These are phyloP conservation scores for Ogataea methylovora DNA, from an alignment of 805 yeast genomes.

Conservation along the genomic window DNA sequence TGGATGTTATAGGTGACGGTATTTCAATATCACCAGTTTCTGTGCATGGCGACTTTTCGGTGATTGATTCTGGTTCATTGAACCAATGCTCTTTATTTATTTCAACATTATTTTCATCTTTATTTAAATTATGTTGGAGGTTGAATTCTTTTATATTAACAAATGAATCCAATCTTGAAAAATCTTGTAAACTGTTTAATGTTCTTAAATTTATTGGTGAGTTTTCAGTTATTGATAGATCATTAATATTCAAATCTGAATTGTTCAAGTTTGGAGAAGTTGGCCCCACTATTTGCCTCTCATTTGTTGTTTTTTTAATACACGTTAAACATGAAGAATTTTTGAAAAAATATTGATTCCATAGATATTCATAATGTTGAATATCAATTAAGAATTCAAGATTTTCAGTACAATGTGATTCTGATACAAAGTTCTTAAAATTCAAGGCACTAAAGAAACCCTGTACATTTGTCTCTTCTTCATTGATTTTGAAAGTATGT, in stretches of 20 bases:
- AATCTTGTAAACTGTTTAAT: conserved; percentile 1
- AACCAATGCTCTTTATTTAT: neutral
- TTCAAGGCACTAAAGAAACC: conserved; percentile 5
- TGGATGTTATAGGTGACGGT: too few relatives aligned
- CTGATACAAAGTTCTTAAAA: conserved; percentile 7
- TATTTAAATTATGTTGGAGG: neutral
- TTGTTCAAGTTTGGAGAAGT: too few relatives aligned
- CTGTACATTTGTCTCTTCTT: neutral
- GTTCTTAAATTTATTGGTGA: too few relatives aligned
- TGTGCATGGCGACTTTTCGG: neutral
- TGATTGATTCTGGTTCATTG: neutral
- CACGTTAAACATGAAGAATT: conserved; percentile 6
- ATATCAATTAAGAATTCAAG: conserved; percentile 13
- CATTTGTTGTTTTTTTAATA: neutral
- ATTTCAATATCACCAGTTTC: neutral
- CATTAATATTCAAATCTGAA: too few relatives aligned
- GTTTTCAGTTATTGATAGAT: too few relatives aligned
- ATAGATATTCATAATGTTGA: conserved; percentile 11
- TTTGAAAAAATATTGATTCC: conserved; percentile 7
- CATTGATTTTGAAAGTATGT: neutral
- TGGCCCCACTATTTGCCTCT: too few relatives aligned
- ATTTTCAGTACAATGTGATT: conserved; percentile 15
- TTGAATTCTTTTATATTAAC: conserved; percentile 1
- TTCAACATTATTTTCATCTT: neutral
- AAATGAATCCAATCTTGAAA: conserved; percentile 3